phyloP scores from a whole-genome alignment of 2,329 filamentous ascomycete genomes.

The Thelonectria olida region DNA sequence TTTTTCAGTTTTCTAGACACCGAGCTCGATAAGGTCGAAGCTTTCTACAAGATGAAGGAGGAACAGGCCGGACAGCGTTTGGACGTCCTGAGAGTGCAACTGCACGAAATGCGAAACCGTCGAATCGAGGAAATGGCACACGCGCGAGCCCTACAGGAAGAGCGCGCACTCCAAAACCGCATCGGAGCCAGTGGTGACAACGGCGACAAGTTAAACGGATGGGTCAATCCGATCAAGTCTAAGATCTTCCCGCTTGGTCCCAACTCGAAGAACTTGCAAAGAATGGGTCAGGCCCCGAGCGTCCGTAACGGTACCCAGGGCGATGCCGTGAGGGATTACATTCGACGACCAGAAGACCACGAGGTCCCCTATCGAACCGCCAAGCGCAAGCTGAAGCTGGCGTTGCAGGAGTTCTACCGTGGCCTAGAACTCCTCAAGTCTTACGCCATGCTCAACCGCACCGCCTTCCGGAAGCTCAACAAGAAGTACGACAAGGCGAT shows the following conservation, averaged over 20 bases:
- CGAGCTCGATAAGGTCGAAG: conserved; percentile 90
- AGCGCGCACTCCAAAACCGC: conserved; percentile 25
- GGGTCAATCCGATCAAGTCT: conserved; percentile 64
- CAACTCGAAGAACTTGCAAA: conserved; percentile 67
- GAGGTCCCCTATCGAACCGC: conserved; percentile 85
- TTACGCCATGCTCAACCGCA: conserved; percentile 88
- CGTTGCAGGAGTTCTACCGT: conserved; percentile 92
- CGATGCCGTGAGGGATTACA: conserved; percentile 59
- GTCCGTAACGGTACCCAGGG: conserved; percentile 41
- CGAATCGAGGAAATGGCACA: conserved; percentile 76
- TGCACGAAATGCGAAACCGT: conserved; percentile 92
- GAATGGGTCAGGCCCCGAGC: conserved; percentile 62
- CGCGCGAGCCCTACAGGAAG: conserved; percentile 45
- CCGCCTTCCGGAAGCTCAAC: conserved; percentile 95
- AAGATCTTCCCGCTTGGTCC: conserved; percentile 65
- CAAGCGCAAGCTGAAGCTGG: conserved; percentile 90
- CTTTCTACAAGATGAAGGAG: conserved; percentile 89
- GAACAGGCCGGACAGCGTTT: conserved; percentile 81
- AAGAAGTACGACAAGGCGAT: conserved; percentile 98
- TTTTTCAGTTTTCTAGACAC: conserved; percentile 87
- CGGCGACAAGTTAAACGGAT: conserved; percentile 46
- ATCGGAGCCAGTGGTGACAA: conserved; percentile 25
- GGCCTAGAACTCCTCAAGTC: conserved; percentile 91
- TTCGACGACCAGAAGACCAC: conserved; percentile 54
- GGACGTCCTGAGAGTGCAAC: conserved; percentile 77